Evolutionary conservation across 768 basidiomycete species (phyloP), one percentile per base, ranked within the genome.

Genomic region (Mycena epipterygia): DNA sequence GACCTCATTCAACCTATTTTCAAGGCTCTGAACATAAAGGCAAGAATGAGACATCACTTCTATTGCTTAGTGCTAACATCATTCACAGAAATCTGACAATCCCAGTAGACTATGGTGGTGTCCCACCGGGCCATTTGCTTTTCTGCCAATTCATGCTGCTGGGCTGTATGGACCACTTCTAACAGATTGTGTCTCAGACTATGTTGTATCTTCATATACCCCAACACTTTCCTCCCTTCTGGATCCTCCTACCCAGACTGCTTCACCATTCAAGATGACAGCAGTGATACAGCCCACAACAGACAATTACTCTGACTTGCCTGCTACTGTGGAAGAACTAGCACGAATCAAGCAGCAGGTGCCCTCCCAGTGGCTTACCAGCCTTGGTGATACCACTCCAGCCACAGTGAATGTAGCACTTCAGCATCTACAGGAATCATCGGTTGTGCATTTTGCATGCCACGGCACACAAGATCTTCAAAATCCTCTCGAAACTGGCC

Each of bases 361-460:
- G 16, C 62, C 62, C 21, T 29, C 9, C 2, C 21, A 21, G 16
- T 61, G 35, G 55, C 37, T 72, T 51, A 42, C 56, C 52, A 23
- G 6, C 29, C 16, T 68, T 6, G 61, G 33, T 21, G 16, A 25
- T 11, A 17, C 42, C 5, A 19, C 52, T 5, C 27, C 5, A 2
- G 25, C 52, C 3, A 32, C 39, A 3, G 67, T 68, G 12, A 16
- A 63, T 8, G 6, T 16, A 23, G 52, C 52, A 3, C 6, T 53
- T 2, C 6, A 3, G 1, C 30, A 58, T 58, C 73, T 74, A 32
- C 39, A 57, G 44, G 53, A 46, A 37, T 55, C 41, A 32, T 33
- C 53, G 3, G 52, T 76, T 2, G 77, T 80, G 3, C 82, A 84
- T 65, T 70, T 84, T 13, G 78, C 81, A 0, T 81, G 81, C 49